phyloP scores from a whole-genome alignment of 371 early-diverging fungal species.

The Quaeritorhiza haematococci region DNA sequence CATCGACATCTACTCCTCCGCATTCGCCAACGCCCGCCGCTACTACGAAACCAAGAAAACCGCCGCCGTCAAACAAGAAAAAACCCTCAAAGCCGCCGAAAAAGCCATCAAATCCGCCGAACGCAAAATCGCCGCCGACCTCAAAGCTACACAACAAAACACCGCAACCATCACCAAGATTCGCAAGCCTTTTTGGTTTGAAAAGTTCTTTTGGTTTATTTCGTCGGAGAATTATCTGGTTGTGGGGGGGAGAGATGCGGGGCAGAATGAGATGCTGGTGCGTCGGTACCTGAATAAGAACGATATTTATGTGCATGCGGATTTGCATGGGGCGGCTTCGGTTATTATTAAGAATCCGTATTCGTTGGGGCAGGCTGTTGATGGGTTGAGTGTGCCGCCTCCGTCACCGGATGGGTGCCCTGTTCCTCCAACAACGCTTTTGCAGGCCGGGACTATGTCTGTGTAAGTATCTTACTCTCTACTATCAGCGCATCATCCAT shows the following conservation, averaged over 20 bases:
- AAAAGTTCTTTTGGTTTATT: constrained; percentile 98
- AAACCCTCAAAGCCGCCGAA: constrained; percentile 77
- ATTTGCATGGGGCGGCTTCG: constrained; percentile 92
- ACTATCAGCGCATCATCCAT: no score
- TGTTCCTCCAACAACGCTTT: constrained; percentile 85
- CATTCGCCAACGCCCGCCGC: constrained; percentile 85
- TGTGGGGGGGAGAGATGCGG: constrained; percentile 94
- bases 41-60: constrained; percentile 83
- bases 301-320: constrained; percentile 96
- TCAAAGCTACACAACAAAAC: constrained; percentile 58
- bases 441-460: constrained; percentile 95
- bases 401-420: constrained; percentile 35
- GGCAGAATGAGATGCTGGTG: constrained; percentile 97
- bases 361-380: not conserved
- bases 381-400: not conserved
- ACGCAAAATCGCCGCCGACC: constrained; percentile 76
- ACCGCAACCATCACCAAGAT: constrained; percentile 69
- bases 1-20: constrained; percentile 80
- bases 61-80: constrained; percentile 80
- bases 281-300: constrained; percentile 50
- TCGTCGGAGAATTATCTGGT: constrained; percentile 92
- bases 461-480: no score
- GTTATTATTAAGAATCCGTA: constrained; percentile 82
- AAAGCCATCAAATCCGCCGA: constrained; percentile 88
- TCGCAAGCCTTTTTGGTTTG: constrained; percentile 98